Conservation (phyloP, 306 rosid genomes). For the Rosa multiflora region DNA sequence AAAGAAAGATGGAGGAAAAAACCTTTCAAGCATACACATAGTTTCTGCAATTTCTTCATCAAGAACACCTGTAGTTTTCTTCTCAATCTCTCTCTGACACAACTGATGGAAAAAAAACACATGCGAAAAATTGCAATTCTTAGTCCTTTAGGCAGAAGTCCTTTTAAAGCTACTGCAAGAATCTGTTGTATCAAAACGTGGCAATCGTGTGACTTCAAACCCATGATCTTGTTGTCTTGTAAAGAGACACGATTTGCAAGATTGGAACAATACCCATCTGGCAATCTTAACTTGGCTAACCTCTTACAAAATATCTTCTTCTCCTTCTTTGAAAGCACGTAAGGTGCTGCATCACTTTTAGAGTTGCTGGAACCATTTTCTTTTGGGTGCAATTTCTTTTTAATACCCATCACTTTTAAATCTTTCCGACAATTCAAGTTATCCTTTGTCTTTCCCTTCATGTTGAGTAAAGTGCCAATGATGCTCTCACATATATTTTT, state of each 20-base stretch:
- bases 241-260: neutral
- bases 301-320: neutral
- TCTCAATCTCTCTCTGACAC: neutral
- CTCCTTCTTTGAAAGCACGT: no score
- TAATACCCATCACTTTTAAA: no score
- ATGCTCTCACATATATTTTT: no score
- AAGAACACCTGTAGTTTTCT: neutral
- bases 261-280: neutral
- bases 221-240: neutral
- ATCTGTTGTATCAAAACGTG: neutral
- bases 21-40: neutral
- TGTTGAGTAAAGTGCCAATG: no score
- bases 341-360: no score
- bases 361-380: no score
- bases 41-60: neutral
- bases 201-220: slow-evolving; percentile 2
- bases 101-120: neutral
- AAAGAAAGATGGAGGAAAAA: neutral
- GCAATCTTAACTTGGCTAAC: neutral
- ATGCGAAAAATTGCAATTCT: neutral
- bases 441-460: no score
- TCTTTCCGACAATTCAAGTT: no score
- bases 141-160: neutral
- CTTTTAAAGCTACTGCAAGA: neutral
- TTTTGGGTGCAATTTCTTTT: no score